phyloP scores from a whole-genome alignment of 208 protist species.

The Wallacemonas collosoma region DNA sequence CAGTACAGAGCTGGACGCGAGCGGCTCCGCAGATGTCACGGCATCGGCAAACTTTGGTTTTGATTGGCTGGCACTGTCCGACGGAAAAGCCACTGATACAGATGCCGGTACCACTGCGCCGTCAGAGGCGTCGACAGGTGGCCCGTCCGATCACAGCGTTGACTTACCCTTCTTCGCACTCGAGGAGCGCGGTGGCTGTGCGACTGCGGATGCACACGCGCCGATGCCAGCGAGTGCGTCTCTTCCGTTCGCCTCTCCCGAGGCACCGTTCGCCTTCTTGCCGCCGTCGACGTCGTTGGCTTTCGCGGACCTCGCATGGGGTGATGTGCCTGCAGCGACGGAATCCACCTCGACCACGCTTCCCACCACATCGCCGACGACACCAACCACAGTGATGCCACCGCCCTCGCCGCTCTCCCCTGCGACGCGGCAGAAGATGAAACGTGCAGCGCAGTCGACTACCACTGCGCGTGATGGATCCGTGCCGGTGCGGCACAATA shows the following conservation, averaged over 20 bases:
- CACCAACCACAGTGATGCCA: constrained; percentile 1
- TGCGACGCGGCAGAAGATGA: constrained; percentile 2
- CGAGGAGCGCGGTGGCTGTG: background rate
- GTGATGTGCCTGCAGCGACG: no score
- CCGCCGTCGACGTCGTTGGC: background rate
- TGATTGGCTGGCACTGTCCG: background rate
- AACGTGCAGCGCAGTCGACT: background rate
- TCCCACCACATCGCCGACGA: background rate
- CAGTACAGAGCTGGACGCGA: background rate
- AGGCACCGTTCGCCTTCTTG: constrained; percentile 9
- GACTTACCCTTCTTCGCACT: constrained; percentile 22
- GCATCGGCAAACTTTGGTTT: background rate
- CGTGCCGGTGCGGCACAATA: no score
- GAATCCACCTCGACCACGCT: background rate
- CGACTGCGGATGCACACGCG: background rate
- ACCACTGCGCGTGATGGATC: background rate
- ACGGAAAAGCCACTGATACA: background rate
- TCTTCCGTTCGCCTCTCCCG: constrained; percentile 12
- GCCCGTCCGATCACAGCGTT: background rate
- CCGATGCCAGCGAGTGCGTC: background rate
- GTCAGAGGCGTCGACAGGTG: no score
- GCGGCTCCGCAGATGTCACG: background rate
- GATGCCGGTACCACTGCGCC: background rate
- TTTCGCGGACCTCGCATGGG: no score
- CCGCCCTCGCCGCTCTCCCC: constrained; percentile 10